Base-by-base conservation (phyloP, 805 yeast species). In the Metschnikowia reukaufii region DNA sequence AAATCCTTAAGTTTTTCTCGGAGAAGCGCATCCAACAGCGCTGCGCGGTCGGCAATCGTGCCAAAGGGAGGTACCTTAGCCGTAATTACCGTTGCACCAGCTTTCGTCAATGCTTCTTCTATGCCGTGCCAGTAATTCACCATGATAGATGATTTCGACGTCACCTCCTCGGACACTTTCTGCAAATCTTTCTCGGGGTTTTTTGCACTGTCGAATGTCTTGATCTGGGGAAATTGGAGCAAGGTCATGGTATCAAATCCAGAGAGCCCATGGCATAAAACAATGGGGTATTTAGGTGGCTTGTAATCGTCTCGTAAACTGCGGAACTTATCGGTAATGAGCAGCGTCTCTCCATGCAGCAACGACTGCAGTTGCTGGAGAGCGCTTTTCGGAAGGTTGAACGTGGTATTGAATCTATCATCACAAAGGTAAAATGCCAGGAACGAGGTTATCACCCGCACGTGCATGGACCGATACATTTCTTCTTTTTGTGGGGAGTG, bases 111-210 rank as follows among this genome's bases (percentile, higher is more conserved):
- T 0, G 81, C 81, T 27, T 78, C 77, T 51, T 79, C 79, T 19
- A 91, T 81, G 0, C 97, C 97, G 48, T 77, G 74, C 96, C 96
- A 91, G 60, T 91, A 90, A 48, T 84, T 85, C 19, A 88, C 65
- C 35, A 72, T 67, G 13, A 72, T 57, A 6, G 77, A 66, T 8
- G 70, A 68, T 19, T 50, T 35, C 20, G 49, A 45, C 30, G 18
- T 43, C 34, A 45, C 51, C 33, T 45, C 44, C 29, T 52, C 50
- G 9, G 50, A 44, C 15, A 51, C 50, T 29, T 48, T 42, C 12
- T 56, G 39, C 27, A 57, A 36, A 21, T 47, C 46, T 44, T 47
- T 44, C n/a, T 56, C 55, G 12, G 42, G 45, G 13, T 36, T 32
- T 18, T 32, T 19, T 25, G 29, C 41, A 57, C 46, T 37, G 25